Percentiles rank a stretch among this genome's conserved stretches.
These are phyloP conservation scores for Daldinia caldariorum DNA, from an alignment of 495 filamentous ascomycete genomes.

Conservation along the genomic window DNA sequence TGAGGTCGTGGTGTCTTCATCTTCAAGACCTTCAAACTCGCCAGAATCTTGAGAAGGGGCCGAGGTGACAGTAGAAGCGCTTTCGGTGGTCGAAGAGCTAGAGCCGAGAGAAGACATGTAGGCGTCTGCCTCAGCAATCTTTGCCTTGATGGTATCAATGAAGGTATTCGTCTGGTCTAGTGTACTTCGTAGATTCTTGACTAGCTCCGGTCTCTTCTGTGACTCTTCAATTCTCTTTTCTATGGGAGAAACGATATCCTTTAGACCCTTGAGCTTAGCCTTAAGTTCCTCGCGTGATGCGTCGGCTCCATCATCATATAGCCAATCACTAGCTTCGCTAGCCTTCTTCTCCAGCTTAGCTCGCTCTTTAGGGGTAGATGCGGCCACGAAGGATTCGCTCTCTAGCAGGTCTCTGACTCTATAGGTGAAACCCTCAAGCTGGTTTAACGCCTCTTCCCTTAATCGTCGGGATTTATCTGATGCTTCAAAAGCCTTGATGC, in stretches of 20 bases:
- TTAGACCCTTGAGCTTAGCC: constrained; percentile 74
- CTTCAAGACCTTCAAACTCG: constrained; percentile 73
- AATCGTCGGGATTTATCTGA: constrained; percentile 80
- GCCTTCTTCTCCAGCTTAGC: constrained; percentile 69
- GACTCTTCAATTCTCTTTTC: constrained; percentile 74
- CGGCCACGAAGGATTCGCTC: constrained; percentile 74
- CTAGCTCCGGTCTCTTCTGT: constrained; percentile 68
- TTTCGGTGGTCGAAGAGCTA: constrained; percentile 52
- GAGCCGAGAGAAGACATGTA: constrained; percentile 58
- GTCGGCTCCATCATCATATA: constrained; percentile 84
- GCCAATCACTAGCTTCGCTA: constrained; percentile 81
- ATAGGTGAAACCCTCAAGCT: constrained; percentile 94
- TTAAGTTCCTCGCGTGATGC: constrained; percentile 77
- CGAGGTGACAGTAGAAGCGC: constrained; percentile 51
- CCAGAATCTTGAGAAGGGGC: constrained; percentile 52
- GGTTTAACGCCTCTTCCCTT: constrained; percentile 90
- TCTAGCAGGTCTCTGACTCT: constrained; percentile 81
- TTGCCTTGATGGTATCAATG: constrained; percentile 61
- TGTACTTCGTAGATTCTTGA: constrained; percentile 70
- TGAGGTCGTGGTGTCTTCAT: constrained; percentile 57
- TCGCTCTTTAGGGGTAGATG: constrained; percentile 72
- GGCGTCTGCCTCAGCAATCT: constrained; percentile 59
- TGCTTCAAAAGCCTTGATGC: constrained; percentile 80
- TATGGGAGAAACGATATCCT: constrained; percentile 74
- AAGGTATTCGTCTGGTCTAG: constrained; percentile 65